Evolutionary conservation across 306 rosid genomes (phyloP), one percentile per base, ranked within the genome.

Genomic region (Rosa multiflora): DNA sequence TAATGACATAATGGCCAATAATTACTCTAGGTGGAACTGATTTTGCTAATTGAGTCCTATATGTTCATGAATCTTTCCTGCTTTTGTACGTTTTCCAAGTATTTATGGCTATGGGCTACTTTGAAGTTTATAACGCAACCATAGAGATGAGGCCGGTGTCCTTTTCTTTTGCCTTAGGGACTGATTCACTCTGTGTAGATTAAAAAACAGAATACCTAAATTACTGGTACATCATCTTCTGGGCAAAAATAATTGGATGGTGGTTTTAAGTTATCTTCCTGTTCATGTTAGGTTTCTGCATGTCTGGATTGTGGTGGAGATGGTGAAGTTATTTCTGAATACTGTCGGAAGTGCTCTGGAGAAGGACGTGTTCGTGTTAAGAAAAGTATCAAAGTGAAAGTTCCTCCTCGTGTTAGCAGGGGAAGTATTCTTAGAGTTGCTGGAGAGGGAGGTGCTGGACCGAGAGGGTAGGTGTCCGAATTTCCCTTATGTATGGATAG

Each of bases 361-460:
- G 92, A 90, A 88, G 99, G 98, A 58, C 89, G 94, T 20, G 59
- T 90, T 62, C 96, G 93, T 51, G 84, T 89, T 70, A 95, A 91
- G 93, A 93, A 91, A 88, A 90, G 37, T 76, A 93, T 95, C 67
- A 95, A 91, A 88, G 97, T 95, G 71, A 89, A 91, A 90, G 88
- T 95, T 82, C 99, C 99, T 79, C 94, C 98, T 0, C 98, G 98
- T 46, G 98, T 95, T 76, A 91, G 88, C 74, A 67, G 91, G 29
- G 98, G 98, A 86, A 95, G 97, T 85, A 90, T 95, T 84, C 86
- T 93, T 43, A 93, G 99, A 89, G 98, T 95, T 83, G 79, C 88
- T 64, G 93, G 99, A 83, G 99, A 95, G 86, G 99, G 98, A 74
- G 97, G 91, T 79, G 91, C 92, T 37, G 98, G 98, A 81, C 98